Evolutionary conservation across 1,284 basidiomycete genomes (phyloP), one percentile per base, ranked within the genome.

Genomic region (Sanguinoderma infundibulare): DNA sequence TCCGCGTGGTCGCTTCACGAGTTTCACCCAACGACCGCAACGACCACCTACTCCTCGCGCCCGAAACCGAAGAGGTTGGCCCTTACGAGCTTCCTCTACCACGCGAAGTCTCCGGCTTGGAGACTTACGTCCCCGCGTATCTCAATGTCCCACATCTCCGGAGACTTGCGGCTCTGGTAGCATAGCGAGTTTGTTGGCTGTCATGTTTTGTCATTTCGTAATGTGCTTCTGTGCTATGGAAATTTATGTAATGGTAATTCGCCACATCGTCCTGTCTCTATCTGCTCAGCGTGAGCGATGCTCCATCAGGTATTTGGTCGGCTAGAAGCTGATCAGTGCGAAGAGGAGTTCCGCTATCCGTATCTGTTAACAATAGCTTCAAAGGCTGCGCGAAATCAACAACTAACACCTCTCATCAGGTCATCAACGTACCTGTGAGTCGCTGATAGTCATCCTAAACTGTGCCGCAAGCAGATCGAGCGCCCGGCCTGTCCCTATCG

Each of bases 11-110:
- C 49, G 95, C 96, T 40, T 93, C 95, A 40, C 87, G 96, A 57
- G 96, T 98, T 53, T 89, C 94, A 70, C 92, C 95, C 55, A 95
- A 96, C 75, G 96, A 98, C 77, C 91, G 95, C 72, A 95, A 94
- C 72, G 96, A 98, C 75, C 96, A 98, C 74, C 83, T 98, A 34
- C 86, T 98, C 62, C 87, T 98, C 59, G 89, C 94, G 32, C 95
- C 95, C 24, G 96, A 98, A 76, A 94, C 92, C 40, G 96, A 98
- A 72, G 96, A 98, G 77, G 96, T 96, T 20, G 94, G 94, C 35
- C 91, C 94, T 51, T 96, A 95, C 73, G 94, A 96, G 73, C 80
- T 94, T 42, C 94, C 94, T 5, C 80, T 95, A 57, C 93, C 94
- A 32, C 86, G 94, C 54, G 92, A 95, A 72, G 92, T 96, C 38